Base-by-base conservation (phyloP, 345 rosid species). In the Excoecaria cochinchinensis region DNA sequence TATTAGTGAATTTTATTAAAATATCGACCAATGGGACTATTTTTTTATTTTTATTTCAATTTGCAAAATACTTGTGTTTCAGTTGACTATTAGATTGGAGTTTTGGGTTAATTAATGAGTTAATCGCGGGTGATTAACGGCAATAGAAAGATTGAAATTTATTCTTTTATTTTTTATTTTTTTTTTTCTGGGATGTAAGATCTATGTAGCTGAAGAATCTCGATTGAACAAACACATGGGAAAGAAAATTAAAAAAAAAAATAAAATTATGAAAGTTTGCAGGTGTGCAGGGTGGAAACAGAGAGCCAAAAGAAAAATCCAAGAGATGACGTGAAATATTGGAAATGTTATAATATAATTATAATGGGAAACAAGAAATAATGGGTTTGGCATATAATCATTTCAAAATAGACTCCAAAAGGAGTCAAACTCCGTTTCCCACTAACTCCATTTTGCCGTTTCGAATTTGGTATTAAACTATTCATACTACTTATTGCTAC, bases 261-360 rank as follows among this genome's bases (percentile, higher is more conserved):
- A 59, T 22, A 11, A 59, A 59, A 13, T 8, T 36, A 36, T 31
- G 2, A 22, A 12, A 17, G 11, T 11, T 22, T 2, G 39, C 24
- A 46, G 31, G 31, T 8, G 17, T 1, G 44, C 8, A 50, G 25
- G 25, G 4, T 69, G 22, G 17, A 12, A 13, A 15, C 52, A 42
- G 19, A 19, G 3, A 15, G n/a, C 16, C 36, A 51, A 48, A 31
- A 16, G 47, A 66, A 31, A 38, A 65, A 12, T 3, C 8, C 40
- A 31, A 2, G 17, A 47, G 79, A 10, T 67, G 79, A 51, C 70
- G 72, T 63, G 56, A 53, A 69, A 13, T 42, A 21, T 70, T 14
- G 56, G 58, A 68, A 38, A 55, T 25, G 25, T 44, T 8, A 15
- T 13, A 6, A 40, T 42, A 68, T 56, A 55, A 44, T 44, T 6